Evolutionary conservation across 1,139 yeast species (phyloP).

Genomic region (Suhomyces maxii): DNA sequence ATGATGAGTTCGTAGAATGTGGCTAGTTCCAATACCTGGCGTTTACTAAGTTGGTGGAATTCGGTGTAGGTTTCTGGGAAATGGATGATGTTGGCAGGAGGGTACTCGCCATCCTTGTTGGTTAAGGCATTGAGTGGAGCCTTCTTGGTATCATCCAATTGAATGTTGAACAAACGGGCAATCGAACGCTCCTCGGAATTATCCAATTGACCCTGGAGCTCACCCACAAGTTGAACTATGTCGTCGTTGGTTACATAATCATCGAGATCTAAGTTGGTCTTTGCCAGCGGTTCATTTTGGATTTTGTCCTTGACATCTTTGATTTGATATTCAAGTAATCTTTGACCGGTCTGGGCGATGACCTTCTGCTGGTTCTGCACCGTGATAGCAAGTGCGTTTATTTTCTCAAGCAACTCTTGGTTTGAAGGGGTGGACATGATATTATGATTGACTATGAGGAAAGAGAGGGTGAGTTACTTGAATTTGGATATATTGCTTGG

Average conservation of each 20-base stretch:
- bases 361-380: slow-evolving; percentile 49
- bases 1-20: slow-evolving; percentile 70
- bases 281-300: slow-evolving; percentile 16
- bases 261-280: slow-evolving; percentile 41
- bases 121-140: slow-evolving; percentile 14
- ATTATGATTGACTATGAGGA: neutral
- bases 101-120: slow-evolving; percentile 59
- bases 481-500: neutral
- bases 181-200: slow-evolving; percentile 65
- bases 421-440: slow-evolving; percentile 5
- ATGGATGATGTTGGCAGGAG: slow-evolving; percentile 37
- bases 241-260: slow-evolving; percentile 81
- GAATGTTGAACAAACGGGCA: slow-evolving; percentile 54
- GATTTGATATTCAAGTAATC: slow-evolving; percentile 68
- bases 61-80: slow-evolving; percentile 65
- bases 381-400: slow-evolving; percentile 47
- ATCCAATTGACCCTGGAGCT: slow-evolving; percentile 84
- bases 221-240: slow-evolving; percentile 69
- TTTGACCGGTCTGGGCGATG: slow-evolving; percentile 69
- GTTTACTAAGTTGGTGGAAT: slow-evolving; percentile 47
- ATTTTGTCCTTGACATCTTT: slow-evolving; percentile 43
- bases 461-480: neutral
- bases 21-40: slow-evolving; percentile 52
- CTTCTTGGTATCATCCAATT: slow-evolving; percentile 12
- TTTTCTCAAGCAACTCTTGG: slow-evolving; percentile 22